Evolutionary conservation across 768 basidiomycete genomes (phyloP).

Genomic region (Pleurotus ostreatus): DNA sequence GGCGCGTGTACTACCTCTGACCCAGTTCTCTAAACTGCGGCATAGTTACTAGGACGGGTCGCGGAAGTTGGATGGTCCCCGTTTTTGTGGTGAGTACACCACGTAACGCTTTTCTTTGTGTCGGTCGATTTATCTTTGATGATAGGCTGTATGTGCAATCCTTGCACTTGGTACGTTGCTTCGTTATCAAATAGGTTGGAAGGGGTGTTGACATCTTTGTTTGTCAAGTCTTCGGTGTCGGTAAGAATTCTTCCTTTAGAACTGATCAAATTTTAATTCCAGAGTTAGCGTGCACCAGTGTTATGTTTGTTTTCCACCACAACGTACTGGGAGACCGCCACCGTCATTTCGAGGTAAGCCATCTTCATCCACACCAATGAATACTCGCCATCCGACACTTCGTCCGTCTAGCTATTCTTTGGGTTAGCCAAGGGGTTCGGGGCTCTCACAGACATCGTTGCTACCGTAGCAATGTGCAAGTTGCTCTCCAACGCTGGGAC

Average conservation of each 20-base stretch:
- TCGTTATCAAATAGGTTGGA: neutral
- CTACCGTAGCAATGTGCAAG: conserved; percentile 40
- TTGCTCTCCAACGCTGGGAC: conserved; percentile 33
- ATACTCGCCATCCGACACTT: neutral
- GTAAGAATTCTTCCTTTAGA: neutral
- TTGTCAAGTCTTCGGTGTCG: conserved; percentile 9
- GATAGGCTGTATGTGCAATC: conserved; percentile 20
- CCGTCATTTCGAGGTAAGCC: conserved; percentile 24
- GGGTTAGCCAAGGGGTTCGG: conserved; percentile 42
- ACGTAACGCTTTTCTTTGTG: neutral
- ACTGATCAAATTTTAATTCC: neutral
- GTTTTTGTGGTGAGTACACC: conserved; percentile 21
- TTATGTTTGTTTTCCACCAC: conserved; percentile 10
- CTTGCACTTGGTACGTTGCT: conserved; percentile 24
- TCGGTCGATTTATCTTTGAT: neutral
- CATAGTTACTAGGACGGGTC: conserved; percentile 3
- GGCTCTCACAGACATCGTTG: conserved; percentile 37
- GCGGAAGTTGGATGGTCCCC: conserved; percentile 23
- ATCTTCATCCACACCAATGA: neutral
- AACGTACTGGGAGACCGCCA: conserved; percentile 1
- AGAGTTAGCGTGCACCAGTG: conserved; percentile 7
- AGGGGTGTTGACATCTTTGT: too few species aligned
- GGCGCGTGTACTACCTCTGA: neutral
- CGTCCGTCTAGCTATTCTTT: conserved; percentile 31
- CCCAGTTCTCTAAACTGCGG: neutral